Base-by-base conservation (phyloP, 2,329 filamentous ascomycete species). In the Keithomyces neogunnii region DNA sequence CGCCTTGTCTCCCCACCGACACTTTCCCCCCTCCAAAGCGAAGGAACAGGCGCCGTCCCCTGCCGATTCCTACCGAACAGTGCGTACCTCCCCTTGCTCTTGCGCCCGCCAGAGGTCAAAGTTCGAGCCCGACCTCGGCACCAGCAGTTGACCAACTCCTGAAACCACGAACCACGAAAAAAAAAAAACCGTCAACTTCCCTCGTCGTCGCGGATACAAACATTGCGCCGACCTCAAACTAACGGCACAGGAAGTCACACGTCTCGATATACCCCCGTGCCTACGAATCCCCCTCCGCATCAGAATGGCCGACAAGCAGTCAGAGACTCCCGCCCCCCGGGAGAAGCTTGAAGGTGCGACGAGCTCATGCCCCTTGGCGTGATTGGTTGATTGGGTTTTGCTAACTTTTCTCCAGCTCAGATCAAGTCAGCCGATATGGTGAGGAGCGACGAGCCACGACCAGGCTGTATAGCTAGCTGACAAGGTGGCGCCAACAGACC, bases 341-440 rank as follows among this genome's bases (percentile, higher is more conserved):
- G 84, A 88, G 67, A 90, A 89, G 80, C 81, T 90, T 50, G 88
- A 92, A 69, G 82, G 86, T 88, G 69, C 67, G 69, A 33, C 26
- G 9, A 29, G 30, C 30, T 30, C 30, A 43, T 38, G 4, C 13
- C 43, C 36, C 19, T 19, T 19, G 19, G 19, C 19, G 19, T 19
- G 19, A 19, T 19, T 19, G 19, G 19, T 19, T 19, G 36, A 35
- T 51, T 13, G 28, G 29, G n/a, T 13, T 19, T 40, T 42, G 50
- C 55, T 58, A 53, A 58, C 53, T 6, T 33, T 28, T 35, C 46
- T 62, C 59, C 65, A 99, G 93, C 89, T 57, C 90, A 96, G 74
- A 85, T 99, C 72, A 99, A 99, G 78, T 96, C 91, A 61, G 92
- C 89, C 53, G 93, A 99, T 68, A 99, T 99, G 93, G 93, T 97